These are phyloP conservation scores for Backusella morwellensis DNA, from an alignment of 192 early-diverging fungal genomes.

Conservation along the genomic window DNA sequence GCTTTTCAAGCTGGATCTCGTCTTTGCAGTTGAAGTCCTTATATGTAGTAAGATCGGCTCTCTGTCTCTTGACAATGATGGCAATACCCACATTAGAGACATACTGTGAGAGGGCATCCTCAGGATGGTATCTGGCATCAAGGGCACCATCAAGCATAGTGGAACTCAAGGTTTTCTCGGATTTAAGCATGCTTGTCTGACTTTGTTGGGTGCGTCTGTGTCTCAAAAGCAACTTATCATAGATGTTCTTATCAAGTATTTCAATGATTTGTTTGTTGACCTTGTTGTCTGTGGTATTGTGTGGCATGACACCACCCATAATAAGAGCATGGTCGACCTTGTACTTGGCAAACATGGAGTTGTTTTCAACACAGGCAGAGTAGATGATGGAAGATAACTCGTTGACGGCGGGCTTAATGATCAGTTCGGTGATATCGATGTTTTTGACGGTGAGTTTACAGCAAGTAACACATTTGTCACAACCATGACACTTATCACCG, in stretches of 20 bases:
- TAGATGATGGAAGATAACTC: neutral
- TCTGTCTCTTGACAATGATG: neutral
- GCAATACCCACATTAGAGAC: neutral
- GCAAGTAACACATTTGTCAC: neutral
- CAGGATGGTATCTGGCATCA: neutral
- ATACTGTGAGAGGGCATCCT: neutral
- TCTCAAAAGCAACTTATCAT: neutral
- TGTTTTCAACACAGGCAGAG: neutral
- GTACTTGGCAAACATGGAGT: neutral
- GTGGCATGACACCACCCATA: neutral
- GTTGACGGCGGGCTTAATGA: neutral
- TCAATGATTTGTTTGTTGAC: neutral
- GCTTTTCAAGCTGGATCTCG: neutral
- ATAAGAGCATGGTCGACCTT: neutral
- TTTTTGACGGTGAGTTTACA: neutral
- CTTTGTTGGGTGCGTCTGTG: neutral
- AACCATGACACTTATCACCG: neutral
- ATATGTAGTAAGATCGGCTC: neutral
- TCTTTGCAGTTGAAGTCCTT: neutral
- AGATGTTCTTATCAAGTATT: neutral
- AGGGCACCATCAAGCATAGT: neutral
- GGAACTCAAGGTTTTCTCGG: neutral
- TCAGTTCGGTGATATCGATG: neutral
- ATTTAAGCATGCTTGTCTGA: neutral
- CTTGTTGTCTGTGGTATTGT: neutral